Conservation (phyloP, 345 rosid genomes). For the Syzygium oleosum region DNA sequence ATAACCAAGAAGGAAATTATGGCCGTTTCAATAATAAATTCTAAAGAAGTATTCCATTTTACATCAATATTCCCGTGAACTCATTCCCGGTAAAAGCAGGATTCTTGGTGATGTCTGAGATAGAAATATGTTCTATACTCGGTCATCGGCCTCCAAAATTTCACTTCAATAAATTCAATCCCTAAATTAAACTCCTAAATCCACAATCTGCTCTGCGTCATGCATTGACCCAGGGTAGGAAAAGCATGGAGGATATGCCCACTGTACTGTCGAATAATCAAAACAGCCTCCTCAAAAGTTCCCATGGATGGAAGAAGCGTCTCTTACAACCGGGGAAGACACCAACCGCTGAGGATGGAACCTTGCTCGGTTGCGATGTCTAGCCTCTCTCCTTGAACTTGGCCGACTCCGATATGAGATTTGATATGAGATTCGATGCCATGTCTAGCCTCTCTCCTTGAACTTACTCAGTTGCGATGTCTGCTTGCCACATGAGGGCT, state of each 20-base stretch:
- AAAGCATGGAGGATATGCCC: not conserved
- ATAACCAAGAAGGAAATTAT: not conserved
- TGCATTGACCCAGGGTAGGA: not conserved
- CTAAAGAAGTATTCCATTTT: not conserved
- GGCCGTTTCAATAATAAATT: not conserved
- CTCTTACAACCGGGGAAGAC: slow-evolving; percentile 20
- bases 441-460: slow-evolving; percentile 60
- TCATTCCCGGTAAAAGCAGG: not conserved
- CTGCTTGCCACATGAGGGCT: slow-evolving; percentile 45
- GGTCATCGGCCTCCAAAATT: not conserved
- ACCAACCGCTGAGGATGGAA: slow-evolving; percentile 61
- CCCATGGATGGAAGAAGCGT: slow-evolving; percentile 26
- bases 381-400: too few relatives aligned
- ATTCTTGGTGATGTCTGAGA: not conserved
- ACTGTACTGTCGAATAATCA: not conserved
- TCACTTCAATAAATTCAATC: not conserved
- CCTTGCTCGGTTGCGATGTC: slow-evolving; percentile 57
- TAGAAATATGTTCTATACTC: not conserved
- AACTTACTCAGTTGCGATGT: slow-evolving; percentile 22
- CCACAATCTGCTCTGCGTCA: not conserved
- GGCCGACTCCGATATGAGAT: too few relatives aligned
- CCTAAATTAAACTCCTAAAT: not conserved
- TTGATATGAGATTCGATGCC: too few relatives aligned
- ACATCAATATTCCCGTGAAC: not conserved
- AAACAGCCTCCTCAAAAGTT: slow-evolving; percentile 2